Base-by-base conservation (phyloP, 345 rosid species). In the Eutrema japonicum region DNA sequence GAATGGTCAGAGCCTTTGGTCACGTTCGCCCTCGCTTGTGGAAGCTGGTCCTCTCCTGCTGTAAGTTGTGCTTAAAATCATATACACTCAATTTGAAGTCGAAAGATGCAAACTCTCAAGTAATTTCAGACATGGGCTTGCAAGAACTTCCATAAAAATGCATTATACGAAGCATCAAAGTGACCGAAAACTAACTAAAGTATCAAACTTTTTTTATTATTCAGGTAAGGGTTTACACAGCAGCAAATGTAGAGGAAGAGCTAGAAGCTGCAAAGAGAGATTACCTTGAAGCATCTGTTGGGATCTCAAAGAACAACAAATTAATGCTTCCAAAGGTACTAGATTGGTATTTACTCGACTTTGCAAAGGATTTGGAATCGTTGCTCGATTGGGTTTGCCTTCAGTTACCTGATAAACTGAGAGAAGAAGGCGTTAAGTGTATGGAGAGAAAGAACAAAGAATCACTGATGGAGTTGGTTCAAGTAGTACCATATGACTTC, bases 31-130 rank as follows among this genome's bases (percentile, higher is more conserved):
- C 93, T 91, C 40, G 83, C 96, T 40, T 92, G 96, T 30, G 99
- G 99, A 70, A 95, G 99, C 79, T 84, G 92, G 96, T 86, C 99
- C 36, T 95, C 99, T 32, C 99, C 97, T 51, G 87, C 88, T 46
- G 97, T 88, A 89, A 83, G 97, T 84, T 80, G 48, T 53, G 14
- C 52, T 76, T 16, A 13, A 27, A 16, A 5, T 47, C 30, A 56
- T 46, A 9, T 47, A 47, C 12, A 36, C 26, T 1, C n/a, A 58
- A 36, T 35, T n/a, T 33, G 42, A 29, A 7, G 13, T 26, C 26
- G 2, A 57, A 61, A 61, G 22, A 56, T 66, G 37, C 4, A 60
- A 60, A 4, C 59, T 43, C 27, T 51, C 40, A 41, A 66, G 36
- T 51, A 18, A 6, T 37, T 52, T 27, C 10, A 27, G 33, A 26